phyloP scores from a whole-genome alignment of 352 stramenopile genomes.

The Globisporangium camurandrum region DNA sequence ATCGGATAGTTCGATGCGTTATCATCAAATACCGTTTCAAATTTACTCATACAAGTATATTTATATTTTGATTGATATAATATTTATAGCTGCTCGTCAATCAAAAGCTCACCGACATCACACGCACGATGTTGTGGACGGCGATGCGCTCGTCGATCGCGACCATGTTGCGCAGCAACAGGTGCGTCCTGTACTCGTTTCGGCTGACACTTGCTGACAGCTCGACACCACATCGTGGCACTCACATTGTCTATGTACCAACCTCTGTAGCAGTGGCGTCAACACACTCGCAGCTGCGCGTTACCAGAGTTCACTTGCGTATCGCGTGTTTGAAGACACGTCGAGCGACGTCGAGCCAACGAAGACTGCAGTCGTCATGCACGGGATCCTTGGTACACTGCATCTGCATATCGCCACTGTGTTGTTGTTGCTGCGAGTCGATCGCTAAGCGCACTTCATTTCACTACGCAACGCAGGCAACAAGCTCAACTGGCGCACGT shows the following conservation, averaged over 20 bases:
- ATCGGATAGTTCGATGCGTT: too few relatives aligned
- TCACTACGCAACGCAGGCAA: constrained; percentile 34
- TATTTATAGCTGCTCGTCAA: too few relatives aligned
- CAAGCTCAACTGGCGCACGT: constrained; percentile 81
- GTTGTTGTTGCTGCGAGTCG: neutral
- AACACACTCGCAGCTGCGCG: constrained; percentile 2
- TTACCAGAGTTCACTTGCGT: constrained; percentile 46
- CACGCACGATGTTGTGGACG: too few relatives aligned
- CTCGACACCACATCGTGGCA: neutral
- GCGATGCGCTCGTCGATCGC: neutral
- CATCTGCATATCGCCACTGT: neutral
- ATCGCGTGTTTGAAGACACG: constrained; percentile 53
- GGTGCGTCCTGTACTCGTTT: neutral
- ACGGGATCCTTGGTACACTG: constrained; percentile 68
- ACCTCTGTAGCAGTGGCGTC: neutral
- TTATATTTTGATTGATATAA: too few relatives aligned
- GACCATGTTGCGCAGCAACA: neutral
- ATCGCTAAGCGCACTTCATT: neutral
- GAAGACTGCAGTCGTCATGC: constrained; percentile 73
- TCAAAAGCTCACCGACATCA: too few relatives aligned
- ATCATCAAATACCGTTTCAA: too few relatives aligned
- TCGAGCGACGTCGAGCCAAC: constrained; percentile 22
- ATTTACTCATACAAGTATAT: too few relatives aligned
- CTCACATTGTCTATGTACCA: neutral
- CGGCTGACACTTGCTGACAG: too few relatives aligned